Base-by-base conservation (phyloP, 805 yeast genomes). In the Candida taoyuanica region DNA sequence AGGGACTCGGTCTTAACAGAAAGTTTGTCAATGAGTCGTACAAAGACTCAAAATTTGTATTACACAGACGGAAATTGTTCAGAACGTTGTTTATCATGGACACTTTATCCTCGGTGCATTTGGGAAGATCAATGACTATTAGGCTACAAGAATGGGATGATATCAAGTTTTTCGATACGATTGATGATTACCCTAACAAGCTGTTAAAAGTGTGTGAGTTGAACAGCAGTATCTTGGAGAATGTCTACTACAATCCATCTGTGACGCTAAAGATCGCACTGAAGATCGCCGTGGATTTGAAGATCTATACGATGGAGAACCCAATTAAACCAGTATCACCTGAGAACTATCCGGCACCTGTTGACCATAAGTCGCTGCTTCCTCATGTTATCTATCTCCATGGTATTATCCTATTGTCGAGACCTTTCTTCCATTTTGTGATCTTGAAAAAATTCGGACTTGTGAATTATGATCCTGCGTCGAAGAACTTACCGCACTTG, bases 401-500 rank as follows among this genome's bases (percentile, higher is more conserved):
- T 42, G 65, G 64, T 0, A 58, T 66, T 12, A 52, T 64, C 29
- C 40, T 68, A 21, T 49, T 70, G n/a, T 53, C 68, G 27, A 53
- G 70, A 15, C 73, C 74, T 5, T 68, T 67, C 40, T 65, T 65
- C 50, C 60, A 65, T 46, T 64, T 58, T 43, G 40, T 54, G 25
- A 52, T 61, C 14, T 39, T 52, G 17, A 45, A 45, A 18, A 55
- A 52, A 21, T 33, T 55, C 8, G 48, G 48, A 1, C 30, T 53
- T 15, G 47, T 49, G 14, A 36, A 38, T 1, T 49, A 42, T 31
- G 47, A 46, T 21, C 37, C 40, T 3, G 30, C 33, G 7, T 31
- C 45, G 3, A 41, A 48, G 34, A 44, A 50, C 31, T 31, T 40
- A 29, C 36, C 41, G 31, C 51, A 46, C 34, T 39, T 46, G 31